Evolutionary conservation across 129 eudicot genomes (phyloP), one percentile per base, ranked within the genome.

Genomic region (Logfia minima): DNA sequence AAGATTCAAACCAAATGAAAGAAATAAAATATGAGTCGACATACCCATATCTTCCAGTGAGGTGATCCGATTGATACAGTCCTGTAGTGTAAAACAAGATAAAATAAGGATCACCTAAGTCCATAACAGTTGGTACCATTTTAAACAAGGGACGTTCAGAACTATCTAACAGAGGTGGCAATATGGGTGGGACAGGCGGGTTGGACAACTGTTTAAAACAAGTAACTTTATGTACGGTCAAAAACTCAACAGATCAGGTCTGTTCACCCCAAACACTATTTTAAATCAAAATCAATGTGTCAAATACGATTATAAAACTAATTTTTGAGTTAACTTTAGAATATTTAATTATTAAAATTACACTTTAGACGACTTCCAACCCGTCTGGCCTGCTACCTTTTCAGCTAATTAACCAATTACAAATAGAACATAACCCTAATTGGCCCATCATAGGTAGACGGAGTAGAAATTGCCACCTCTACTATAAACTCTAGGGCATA

Each of bases 41-140:
- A 74, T 94, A 94, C 98, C 98, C 92, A 94, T 85, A 39, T 77
- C 77, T 77, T 94, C 99, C 63, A 94, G 77, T 7, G 99, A 83
- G 81, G 77, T 91, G 77, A 94, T 94, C 52, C 96, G 92, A 56
- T 91, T 94, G 75, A 94, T 94, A 79, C 97, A 91, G 51, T 94
- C 99, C 97, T 93, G 86, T 81, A 72, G 63, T 56, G 77, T 55
- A 56, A 58, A 43, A 64, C 5, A 53, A 43, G 11, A 62, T 8
- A 6, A 39, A 0, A 62, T 66, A 59, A 52, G 39, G 19, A 39
- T 45, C 72, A 58, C 43, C 41, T 16, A 18, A 65, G 70, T 45
- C 51, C 62, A 73, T 10, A 59, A 78, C 52, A 32, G 14, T 14
- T 34, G 22, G 17, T 79, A 48, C 76, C 79, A 8, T 41, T 37